A percentile compares a stretch with the other conserved stretches of the same genome.
These are phyloP conservation scores for Neofusicoccum laricinum DNA, from an alignment of 2,329 filamentous ascomycete genomes.

Conservation along the genomic window DNA sequence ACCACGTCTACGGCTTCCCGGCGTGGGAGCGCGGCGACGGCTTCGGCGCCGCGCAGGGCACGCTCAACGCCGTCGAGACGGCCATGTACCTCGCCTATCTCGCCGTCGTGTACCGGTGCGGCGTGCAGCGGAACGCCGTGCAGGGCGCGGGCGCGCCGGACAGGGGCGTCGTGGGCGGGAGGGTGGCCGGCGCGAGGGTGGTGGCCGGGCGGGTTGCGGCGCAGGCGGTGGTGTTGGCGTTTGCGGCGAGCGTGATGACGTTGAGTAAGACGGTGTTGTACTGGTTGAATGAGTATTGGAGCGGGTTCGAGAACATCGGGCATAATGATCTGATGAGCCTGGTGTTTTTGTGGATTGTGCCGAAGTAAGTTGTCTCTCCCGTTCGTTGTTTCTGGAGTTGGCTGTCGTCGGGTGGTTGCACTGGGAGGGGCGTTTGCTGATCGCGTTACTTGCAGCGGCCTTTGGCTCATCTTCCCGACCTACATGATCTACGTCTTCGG, in stretches of 20 bases:
- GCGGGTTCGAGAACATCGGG: constrained; percentile 59
- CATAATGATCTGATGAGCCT: constrained; percentile 58
- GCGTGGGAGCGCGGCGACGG: constrained; percentile 66
- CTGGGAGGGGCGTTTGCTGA: too few relatives aligned
- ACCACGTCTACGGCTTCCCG: constrained; percentile 78
- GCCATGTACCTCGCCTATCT: constrained; percentile 63
- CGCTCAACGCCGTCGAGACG: constrained; percentile 68
- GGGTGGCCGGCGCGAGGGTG: constrained; percentile 48
- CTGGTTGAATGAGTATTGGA: constrained; percentile 62
- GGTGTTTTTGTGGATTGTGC: constrained; percentile 61
- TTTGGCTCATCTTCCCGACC: constrained; percentile 62
- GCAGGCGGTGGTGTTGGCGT: constrained; percentile 57
- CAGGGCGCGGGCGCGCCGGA: constrained; percentile 39
- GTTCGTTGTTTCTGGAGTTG: too few relatives aligned
- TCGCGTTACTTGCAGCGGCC: constrained; percentile 43
- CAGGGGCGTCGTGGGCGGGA: constrained; percentile 37
- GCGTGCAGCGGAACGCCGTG: constrained; percentile 3
- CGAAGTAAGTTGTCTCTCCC: constrained; percentile 54
- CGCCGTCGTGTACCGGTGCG: constrained; percentile 46
- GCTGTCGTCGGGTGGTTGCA: too few relatives aligned
- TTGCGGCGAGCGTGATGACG: constrained; percentile 60
- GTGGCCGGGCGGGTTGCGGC: constrained; percentile 53
- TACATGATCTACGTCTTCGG: constrained; percentile 63
- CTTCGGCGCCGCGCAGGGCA: constrained; percentile 73
- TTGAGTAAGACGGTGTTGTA: constrained; percentile 67